phyloP scores from a whole-genome alignment of 2,329 filamentous ascomycete genomes.

The Waltergamsia citrina region DNA sequence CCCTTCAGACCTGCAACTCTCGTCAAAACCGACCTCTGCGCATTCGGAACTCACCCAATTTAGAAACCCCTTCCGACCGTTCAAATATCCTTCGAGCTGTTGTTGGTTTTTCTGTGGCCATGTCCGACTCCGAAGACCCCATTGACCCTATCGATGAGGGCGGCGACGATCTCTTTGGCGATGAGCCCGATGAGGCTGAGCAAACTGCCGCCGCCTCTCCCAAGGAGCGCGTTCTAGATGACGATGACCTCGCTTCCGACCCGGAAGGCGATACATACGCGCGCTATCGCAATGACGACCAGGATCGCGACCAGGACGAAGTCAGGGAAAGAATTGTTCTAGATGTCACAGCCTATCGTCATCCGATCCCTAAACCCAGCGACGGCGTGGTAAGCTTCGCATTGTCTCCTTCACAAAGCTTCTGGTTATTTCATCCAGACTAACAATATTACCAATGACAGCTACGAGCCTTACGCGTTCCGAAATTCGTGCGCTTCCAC shows the following conservation, averaged over 20 bases:
- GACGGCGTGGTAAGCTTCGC: slow-evolving; percentile 53
- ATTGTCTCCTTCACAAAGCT: not conserved
- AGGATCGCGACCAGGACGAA: slow-evolving; percentile 33
- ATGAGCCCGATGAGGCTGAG: slow-evolving; percentile 47
- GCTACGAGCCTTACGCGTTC: slow-evolving; percentile 63
- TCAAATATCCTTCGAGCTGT: not conserved
- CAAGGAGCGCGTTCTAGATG: slow-evolving; percentile 54
- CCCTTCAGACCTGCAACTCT: too few relatives aligned
- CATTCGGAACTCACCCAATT: too few relatives aligned
- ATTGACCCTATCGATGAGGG: slow-evolving; percentile 40
- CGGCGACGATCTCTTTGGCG: slow-evolving; percentile 51
- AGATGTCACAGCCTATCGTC: slow-evolving; percentile 57
- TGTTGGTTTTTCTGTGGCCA: slow-evolving; percentile 16
- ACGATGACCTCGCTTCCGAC: slow-evolving; percentile 49
- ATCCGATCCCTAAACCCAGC: slow-evolving; percentile 59
- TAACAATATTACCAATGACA: slow-evolving; percentile 17
- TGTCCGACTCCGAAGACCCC: slow-evolving; percentile 49
- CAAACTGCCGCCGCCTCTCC: slow-evolving; percentile 30
- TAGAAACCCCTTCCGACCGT: too few relatives aligned
- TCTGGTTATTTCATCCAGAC: not conserved
- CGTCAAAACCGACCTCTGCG: too few relatives aligned
- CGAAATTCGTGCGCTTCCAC: slow-evolving; percentile 61
- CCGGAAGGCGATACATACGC: slow-evolving; percentile 31
- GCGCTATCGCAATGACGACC: slow-evolving; percentile 35
- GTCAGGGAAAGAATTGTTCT: slow-evolving; percentile 48